Base-by-base conservation (phyloP, 1,139 yeast genomes). In the Suhomyces taliae region DNA sequence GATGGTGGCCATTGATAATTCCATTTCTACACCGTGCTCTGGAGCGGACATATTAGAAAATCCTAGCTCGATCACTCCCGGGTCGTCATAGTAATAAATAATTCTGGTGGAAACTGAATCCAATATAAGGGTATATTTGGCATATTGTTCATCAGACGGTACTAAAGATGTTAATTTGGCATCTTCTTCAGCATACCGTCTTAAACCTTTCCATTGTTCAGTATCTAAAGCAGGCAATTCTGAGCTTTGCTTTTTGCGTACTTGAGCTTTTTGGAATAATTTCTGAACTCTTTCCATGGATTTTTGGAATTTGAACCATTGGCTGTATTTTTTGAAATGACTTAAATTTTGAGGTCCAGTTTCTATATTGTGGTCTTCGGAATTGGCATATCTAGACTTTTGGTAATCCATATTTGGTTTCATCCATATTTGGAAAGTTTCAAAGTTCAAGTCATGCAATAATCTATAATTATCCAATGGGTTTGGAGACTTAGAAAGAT, bases 61-160 rank as follows among this genome's bases (percentile, higher is more conserved):
- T 5, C 14, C 8, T 4, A 38, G 27, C 3, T 2, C 63, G 53
- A 36, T 67, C 43, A 31, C 48, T 0, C 97, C 96, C 0, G 90
- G 87, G 2, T 74, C 59, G 62, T 93, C 98, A 55, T 76, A 87
- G 57, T 79, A 84, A 58, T 87, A 87, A 7, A 74, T 69, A 1
- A 90, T 44, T 26, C 76, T 70, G 0, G 84, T 75, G 11, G 65
- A 64, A 0, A 80, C 78, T 0, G 95, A 78, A 53, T 85, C 90
- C n/a, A 90, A 56, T 1, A 93, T 65, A 41, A 82, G 79, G n/a
- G 95, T 81, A 52, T 79, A 85, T 60, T 86, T 87, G 2, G 95
- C 98, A 62, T 93, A 93, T 58, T 93, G 97, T 39, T 81, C 81
- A 34, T 69, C 75, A 7, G 67, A 61, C 11, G 32, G 32, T 29